phyloP scores from a whole-genome alignment of 2,329 filamentous ascomycete species.

The Corinectria fuckeliana region DNA sequence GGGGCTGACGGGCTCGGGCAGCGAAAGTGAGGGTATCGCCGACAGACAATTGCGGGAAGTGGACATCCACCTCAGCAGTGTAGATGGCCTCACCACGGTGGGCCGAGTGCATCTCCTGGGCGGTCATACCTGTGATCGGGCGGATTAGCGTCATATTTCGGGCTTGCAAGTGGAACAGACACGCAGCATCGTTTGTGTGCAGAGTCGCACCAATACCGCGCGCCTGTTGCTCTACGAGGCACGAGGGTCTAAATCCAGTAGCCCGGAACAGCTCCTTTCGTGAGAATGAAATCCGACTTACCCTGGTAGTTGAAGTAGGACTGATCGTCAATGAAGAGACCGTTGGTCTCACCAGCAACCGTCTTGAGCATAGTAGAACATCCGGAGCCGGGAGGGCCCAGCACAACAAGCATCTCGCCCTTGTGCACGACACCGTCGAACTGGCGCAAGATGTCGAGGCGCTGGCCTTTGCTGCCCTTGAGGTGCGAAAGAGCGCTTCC shows the following conservation, averaged over 20 bases:
- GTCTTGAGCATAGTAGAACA: conserved; percentile 89
- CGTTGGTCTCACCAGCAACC: conserved; percentile 81
- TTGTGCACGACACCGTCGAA: conserved; percentile 73
- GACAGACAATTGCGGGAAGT: conserved; percentile 79
- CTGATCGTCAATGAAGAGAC: conserved; percentile 72
- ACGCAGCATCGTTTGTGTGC: conserved; percentile 4
- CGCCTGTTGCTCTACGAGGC: conserved; percentile 6
- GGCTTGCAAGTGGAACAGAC: conserved; percentile 2
- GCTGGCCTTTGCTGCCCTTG: conserved; percentile 57
- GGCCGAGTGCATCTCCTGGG: conserved; percentile 76
- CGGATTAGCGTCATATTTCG: conserved; percentile 11
- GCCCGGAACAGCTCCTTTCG: conserved; percentile 2
- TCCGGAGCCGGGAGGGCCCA: conserved; percentile 74
- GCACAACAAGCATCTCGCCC: conserved; percentile 78
- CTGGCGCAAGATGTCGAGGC: conserved; percentile 71
- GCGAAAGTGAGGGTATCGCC: conserved; percentile 83
- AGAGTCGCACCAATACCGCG: conserved; percentile 11
- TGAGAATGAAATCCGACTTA: conserved; percentile 36
- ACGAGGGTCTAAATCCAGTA: conserved; percentile 1
- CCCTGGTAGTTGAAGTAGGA: conserved; percentile 86
- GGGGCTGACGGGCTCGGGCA: conserved; percentile 71
- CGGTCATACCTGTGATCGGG: conserved; percentile 58
- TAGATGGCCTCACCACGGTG: conserved; percentile 89
- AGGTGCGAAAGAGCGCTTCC: conserved; percentile 54
- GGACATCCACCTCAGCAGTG: conserved; percentile 82